These are phyloP conservation scores for Aureobasidium lini DNA, from an alignment of 2,329 filamentous ascomycete species.

Conservation along the genomic window DNA sequence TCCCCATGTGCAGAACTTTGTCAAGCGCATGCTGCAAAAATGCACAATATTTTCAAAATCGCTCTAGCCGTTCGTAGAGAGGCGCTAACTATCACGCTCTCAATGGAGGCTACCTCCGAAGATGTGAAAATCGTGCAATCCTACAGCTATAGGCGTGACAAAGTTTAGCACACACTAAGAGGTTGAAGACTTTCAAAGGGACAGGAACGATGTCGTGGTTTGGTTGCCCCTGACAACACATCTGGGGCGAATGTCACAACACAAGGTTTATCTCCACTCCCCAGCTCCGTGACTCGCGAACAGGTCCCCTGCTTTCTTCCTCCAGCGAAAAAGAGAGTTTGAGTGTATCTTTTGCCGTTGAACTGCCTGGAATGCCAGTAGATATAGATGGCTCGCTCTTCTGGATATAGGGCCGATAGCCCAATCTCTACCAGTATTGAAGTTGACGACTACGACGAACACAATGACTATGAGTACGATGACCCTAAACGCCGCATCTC, in stretches of 20 bases:
- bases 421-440: neutral
- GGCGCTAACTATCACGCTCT: no score
- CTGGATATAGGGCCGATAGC: neutral
- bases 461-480: neutral
- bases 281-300: constrained; percentile 1
- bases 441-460: neutral
- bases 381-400: neutral
- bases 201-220: neutral
- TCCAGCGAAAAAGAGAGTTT: neutral
- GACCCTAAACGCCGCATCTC: constrained; percentile 19
- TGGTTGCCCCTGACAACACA: neutral
- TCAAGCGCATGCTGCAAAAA: no score
- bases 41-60: no score
- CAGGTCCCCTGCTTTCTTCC: neutral
- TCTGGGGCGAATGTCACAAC: neutral
- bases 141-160: no score
- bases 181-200: no score
- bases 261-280: constrained; percentile 2
- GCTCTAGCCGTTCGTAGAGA: no score
- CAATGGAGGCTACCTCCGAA: no score
- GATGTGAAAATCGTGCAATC: no score
- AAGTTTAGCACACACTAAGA: no score
- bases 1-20: no score
- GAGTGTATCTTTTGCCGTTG: neutral
- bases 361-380: neutral